Evolutionary conservation across 495 filamentous ascomycete genomes (phyloP), one percentile per base, ranked within the genome.

Genomic region (Niebla homalea): DNA sequence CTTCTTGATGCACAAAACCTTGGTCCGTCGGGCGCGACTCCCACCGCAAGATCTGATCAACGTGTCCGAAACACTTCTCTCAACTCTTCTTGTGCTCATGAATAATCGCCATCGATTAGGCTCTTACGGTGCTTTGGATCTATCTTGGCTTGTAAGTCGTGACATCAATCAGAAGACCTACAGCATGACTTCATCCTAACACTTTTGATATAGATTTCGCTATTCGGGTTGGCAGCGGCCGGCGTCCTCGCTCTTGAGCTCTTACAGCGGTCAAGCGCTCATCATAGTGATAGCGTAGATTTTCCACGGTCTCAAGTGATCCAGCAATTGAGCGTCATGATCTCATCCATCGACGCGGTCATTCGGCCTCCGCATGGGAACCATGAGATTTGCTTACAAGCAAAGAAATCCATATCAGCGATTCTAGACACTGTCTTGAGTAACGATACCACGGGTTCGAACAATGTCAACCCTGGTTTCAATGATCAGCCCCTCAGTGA

Each of bases 241-340:
- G 76, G 75, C 8, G 74, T 81, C 39, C 69, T 83, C 16, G 73
- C 77, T 18, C 67, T 82, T 38, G 80, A 84, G 54, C 70, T 84
- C 18, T 61, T 82, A 5, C 73, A 70, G 42, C 77, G 79, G 49
- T 74, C 72, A n/a, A 70, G 73, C 46, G 60, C 65, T 4, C 60
- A 64, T 1, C 58, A 61, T 4, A 57, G 64, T 43, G 53, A 67
- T 41, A 38, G 54, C 29, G 51, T 66, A 36, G 49, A 67, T 49
- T 60, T 76, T 3, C 77, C 78, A 0, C 71, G 79, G 15, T 77
- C 79, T 1, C 74, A 78, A 52, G 67, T 77, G 12, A 77, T 83
- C 29, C 78, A 81, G 40, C 77, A 81, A 49, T 66, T 83, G 7
- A 81, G 77, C 49, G 71, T 81, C 11, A 76, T 84, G 35, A 68